Base-by-base conservation (phyloP, 2,329 filamentous ascomycete genomes). In the Plectosphaerella plurivora region DNA sequence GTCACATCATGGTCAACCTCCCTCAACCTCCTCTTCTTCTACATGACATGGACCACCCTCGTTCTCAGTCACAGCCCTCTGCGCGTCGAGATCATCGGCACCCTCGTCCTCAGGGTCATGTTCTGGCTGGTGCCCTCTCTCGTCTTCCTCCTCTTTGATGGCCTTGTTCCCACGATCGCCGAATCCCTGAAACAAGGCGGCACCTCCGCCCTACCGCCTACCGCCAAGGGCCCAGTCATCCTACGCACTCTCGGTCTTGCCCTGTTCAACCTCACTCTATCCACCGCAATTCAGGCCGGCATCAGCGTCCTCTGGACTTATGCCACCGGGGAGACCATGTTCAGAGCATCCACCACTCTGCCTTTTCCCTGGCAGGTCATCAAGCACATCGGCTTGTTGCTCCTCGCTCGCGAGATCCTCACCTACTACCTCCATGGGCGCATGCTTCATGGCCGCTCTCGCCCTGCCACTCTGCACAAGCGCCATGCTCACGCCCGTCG, bases 21-120 rank as follows among this genome's bases (percentile, higher is more conserved):
- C 1, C 75, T 96, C 57, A 96, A 94, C 67, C 73, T 96, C 22
- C 73, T 95, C 56, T 92, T 96, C 74, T 94, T 96, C 70, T 93
- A 91, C 68, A 81, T 96, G 73, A 93, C 89, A 60, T 96, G 91
- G 91, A 84, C 84, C 6, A 93, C 89, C 0, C 78, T 97, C 33
- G 83, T 95, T 39, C 74, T 93, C 3, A 88, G 87, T 7, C 88
- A 95, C 61, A 78, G 86, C 1, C 84, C 89, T 0, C 74, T 94
- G 15, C 81, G 83, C 53, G 82, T 96, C 53, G 90, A 96, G 66
- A 66, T 94, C 1, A 74, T 88, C 50, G 89, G 86, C 51, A 86
- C 86, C 0, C 66, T 89, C 5, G 79, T 81, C 22, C 74, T 91
- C 47, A 86, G 89, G 42, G 53, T 86, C 10, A 58, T 89, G 5